These are phyloP conservation scores for Nemania serpens DNA, from an alignment of 2,329 filamentous ascomycete species.

Conservation along the genomic window DNA sequence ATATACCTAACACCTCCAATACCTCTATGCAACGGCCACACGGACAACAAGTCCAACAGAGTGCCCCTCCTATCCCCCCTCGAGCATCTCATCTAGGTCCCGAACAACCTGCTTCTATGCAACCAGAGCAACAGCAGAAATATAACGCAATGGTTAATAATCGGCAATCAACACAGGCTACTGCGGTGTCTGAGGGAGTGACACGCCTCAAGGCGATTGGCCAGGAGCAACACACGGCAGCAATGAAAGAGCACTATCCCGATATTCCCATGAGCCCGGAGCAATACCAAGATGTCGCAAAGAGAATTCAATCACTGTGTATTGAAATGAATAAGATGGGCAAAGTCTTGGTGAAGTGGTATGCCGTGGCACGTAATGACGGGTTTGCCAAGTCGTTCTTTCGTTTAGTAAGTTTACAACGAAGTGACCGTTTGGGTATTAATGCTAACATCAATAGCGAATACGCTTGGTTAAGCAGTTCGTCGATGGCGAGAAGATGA, in stretches of 20 bases:
- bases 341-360: slow-evolving; percentile 54
- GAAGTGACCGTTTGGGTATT: not conserved
- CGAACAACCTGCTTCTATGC: slow-evolving; percentile 49
- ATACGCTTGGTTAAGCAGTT: slow-evolving; percentile 60
- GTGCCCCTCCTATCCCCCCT: slow-evolving; percentile 15
- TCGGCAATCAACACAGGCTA: slow-evolving; percentile 28
- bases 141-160: slow-evolving; percentile 47
- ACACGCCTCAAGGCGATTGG: slow-evolving; percentile 40
- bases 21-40: slow-evolving; percentile 37
- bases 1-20: slow-evolving; percentile 32
- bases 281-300: slow-evolving; percentile 50
- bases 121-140: slow-evolving; percentile 51
- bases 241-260: slow-evolving; percentile 46
- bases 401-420: slow-evolving; percentile 51
- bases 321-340: slow-evolving; percentile 52
- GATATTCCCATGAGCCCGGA: slow-evolving; percentile 54
- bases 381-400: slow-evolving; percentile 57
- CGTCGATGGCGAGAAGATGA: slow-evolving; percentile 53
- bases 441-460: slow-evolving; percentile 52
- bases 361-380: slow-evolving; percentile 54
- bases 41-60: slow-evolving; percentile 38
- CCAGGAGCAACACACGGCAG: slow-evolving; percentile 43
- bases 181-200: slow-evolving; percentile 44
- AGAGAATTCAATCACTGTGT: slow-evolving; percentile 50
- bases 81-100: slow-evolving; percentile 39